Percentiles rank a stretch among this genome's conserved stretches.
Evolutionary conservation across 805 yeast species (phyloP).

Genomic region (Yamadazyma sp.): DNA sequence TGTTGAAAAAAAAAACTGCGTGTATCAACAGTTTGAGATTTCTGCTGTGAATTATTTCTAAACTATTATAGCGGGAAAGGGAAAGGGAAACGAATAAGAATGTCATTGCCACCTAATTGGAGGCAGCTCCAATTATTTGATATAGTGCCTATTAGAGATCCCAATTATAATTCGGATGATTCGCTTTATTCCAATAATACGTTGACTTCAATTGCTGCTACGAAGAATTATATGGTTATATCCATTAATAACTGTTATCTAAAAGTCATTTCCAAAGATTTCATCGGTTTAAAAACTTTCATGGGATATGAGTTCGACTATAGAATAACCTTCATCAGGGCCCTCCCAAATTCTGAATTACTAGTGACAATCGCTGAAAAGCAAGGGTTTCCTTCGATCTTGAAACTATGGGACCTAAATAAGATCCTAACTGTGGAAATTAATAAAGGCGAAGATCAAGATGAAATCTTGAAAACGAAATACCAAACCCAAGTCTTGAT

Average conservation of each 20-base stretch:
- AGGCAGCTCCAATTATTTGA: constrained; percentile 87
- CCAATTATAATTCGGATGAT: constrained; percentile 56
- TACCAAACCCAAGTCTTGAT: constrained; percentile 64
- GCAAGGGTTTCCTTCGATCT: constrained; percentile 63
- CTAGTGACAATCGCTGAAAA: constrained; percentile 72
- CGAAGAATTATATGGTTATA: constrained; percentile 54
- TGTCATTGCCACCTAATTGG: constrained; percentile 15
- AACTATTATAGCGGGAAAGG: no score
- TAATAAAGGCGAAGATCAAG: constrained; percentile 16
- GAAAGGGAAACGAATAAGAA: no score
- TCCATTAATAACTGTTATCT: constrained; percentile 54
- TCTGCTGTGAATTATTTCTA: no score
- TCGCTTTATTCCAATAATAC: constrained; percentile 80
- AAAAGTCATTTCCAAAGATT: constrained; percentile 52
- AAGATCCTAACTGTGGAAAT: constrained; percentile 33
- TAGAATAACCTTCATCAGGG: constrained; percentile 56
- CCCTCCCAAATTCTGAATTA: constrained; percentile 46
- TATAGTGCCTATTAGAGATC: constrained; percentile 79
- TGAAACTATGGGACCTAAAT: constrained; percentile 73
- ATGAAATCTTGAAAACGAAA: constrained; percentile 24
- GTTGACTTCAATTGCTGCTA: constrained; percentile 60
- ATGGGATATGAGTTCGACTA: constrained; percentile 64
- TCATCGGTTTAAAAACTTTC: constrained; percentile 49
- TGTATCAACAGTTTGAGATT: background rate
- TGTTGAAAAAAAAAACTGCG: background rate